These are phyloP conservation scores for Phytophthora podocarpi DNA, from an alignment of 352 stramenopile genomes.

Conservation along the genomic window DNA sequence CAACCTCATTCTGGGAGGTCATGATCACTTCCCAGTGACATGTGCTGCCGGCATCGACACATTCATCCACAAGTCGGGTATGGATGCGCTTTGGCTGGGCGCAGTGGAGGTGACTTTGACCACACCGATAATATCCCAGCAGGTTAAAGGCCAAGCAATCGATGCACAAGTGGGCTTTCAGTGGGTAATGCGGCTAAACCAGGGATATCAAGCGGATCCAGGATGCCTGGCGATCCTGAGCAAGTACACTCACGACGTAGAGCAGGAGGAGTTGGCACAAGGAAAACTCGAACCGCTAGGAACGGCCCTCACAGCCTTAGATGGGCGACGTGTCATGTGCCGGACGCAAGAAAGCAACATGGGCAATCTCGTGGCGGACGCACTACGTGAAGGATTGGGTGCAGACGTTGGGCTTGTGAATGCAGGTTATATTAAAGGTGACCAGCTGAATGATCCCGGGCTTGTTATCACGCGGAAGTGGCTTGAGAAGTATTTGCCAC, in stretches of 20 bases:
- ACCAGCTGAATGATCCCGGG: conserved; percentile 55
- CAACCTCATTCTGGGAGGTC: conserved; percentile 88
- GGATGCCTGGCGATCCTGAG: conserved; percentile 48
- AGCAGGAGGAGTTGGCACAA: conserved; percentile 55
- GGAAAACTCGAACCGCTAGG: conserved; percentile 49
- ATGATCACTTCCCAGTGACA: conserved; percentile 88
- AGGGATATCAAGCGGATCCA: conserved; percentile 53
- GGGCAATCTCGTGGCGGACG: conserved; percentile 81
- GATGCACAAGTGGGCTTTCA: conserved; percentile 38
- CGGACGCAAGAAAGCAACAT: conserved; percentile 71
- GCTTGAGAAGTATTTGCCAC: conserved; percentile 72
- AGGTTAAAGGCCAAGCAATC: not conserved
- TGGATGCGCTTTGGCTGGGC: conserved; percentile 84
- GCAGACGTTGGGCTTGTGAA: conserved; percentile 73
- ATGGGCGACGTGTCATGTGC: conserved; percentile 68
- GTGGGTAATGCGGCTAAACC: conserved; percentile 80
- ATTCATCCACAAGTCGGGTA: conserved; percentile 87
- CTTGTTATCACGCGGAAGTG: conserved; percentile 61
- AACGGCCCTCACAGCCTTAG: conserved; percentile 43
- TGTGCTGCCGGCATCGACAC: conserved; percentile 49
- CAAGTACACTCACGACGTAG: conserved; percentile 45
- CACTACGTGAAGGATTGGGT: conserved; percentile 58
- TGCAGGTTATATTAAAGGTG: conserved; percentile 83
- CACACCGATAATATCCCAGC: not conserved
- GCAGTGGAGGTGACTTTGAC: conserved; percentile 67